Conservation (phyloP, 2,329 filamentous ascomycete species). For the Alternaria infectoria region DNA sequence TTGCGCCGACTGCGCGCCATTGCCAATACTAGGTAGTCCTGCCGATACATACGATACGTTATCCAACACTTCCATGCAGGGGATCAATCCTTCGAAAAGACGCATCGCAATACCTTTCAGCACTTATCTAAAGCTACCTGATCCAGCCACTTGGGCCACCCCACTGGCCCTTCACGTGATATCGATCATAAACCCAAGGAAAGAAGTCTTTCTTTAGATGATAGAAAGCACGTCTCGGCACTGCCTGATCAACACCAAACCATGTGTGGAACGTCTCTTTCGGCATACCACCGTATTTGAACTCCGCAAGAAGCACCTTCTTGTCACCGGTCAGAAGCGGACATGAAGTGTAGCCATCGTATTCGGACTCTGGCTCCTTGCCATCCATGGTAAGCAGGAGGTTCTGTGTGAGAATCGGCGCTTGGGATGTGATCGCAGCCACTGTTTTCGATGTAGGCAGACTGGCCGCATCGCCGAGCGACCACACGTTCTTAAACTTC, state of each 20-base stretch:
- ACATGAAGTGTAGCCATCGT: slow-evolving; percentile 51
- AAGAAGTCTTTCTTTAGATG: slow-evolving; percentile 71
- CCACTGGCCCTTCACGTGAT: slow-evolving; percentile 68
- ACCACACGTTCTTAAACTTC: slow-evolving; percentile 47
- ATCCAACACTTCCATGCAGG: not conserved
- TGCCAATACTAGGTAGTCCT: not conserved
- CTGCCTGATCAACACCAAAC: slow-evolving; percentile 63
- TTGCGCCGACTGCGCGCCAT: not conserved
- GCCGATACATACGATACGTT: not conserved
- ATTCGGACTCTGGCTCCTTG: slow-evolving; percentile 29
- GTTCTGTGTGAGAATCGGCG: slow-evolving; percentile 45
- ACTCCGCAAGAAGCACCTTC: slow-evolving; percentile 69
- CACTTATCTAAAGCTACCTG: slow-evolving; percentile 9
- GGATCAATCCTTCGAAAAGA: not conserved
- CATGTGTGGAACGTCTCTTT: slow-evolving; percentile 66
- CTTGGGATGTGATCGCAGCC: slow-evolving; percentile 47
- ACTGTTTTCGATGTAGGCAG: slow-evolving; percentile 49
- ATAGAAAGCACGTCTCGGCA: slow-evolving; percentile 64
- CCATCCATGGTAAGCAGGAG: slow-evolving; percentile 35
- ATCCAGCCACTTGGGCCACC: slow-evolving; percentile 63
- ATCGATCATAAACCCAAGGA: slow-evolving; percentile 68
- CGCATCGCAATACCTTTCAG: not conserved
- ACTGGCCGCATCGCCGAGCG: slow-evolving; percentile 45
- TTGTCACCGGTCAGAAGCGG: slow-evolving; percentile 57
- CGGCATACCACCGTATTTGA: slow-evolving; percentile 67